phyloP scores from a whole-genome alignment of 768 basidiomycete species.

The Pulveroboletus sp. region DNA sequence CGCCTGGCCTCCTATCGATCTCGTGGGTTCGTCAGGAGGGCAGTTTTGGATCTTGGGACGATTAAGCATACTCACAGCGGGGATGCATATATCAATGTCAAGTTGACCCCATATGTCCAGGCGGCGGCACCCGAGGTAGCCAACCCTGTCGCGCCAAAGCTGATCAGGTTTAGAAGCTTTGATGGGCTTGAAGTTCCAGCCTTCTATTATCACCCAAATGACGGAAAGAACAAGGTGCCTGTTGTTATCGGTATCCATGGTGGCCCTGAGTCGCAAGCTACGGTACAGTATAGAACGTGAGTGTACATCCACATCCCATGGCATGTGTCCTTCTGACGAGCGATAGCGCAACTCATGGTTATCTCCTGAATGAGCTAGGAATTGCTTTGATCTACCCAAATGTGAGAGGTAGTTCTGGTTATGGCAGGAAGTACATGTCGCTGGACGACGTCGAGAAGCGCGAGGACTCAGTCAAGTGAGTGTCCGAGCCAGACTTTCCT shows the following conservation, averaged over 20 bases:
- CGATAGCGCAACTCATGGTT: slow-evolving; percentile 35
- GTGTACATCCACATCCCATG: slow-evolving; percentile 2
- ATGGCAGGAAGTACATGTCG: slow-evolving; percentile 39
- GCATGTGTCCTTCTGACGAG: slow-evolving; percentile 2
- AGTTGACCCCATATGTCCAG: slow-evolving; percentile 31
- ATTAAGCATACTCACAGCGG: slow-evolving; percentile 22
- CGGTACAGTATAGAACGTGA: slow-evolving; percentile 32
- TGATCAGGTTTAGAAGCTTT: slow-evolving; percentile 40
- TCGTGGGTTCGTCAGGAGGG: slow-evolving; percentile 24
- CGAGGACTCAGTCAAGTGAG: slow-evolving; percentile 42
- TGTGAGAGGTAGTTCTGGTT: slow-evolving; percentile 43
- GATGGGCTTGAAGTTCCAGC: slow-evolving; percentile 40
- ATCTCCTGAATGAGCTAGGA: slow-evolving; percentile 40
- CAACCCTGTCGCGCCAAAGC: slow-evolving; percentile 29
- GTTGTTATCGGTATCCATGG: slow-evolving; percentile 40
- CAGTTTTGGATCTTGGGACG: slow-evolving; percentile 29
- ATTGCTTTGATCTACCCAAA: slow-evolving; percentile 43
- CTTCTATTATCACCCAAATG: slow-evolving; percentile 40
- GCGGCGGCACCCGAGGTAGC: slow-evolving; percentile 29
- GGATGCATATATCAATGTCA: slow-evolving; percentile 25
- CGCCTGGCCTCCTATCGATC: slow-evolving; percentile 31
- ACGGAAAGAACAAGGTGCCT: slow-evolving; percentile 27
- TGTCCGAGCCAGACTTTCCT: background rate
- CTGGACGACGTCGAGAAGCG: slow-evolving; percentile 41
- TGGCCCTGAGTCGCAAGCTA: slow-evolving; percentile 38